A percentile compares a stretch with the other conserved stretches of the same genome.
These are phyloP conservation scores for Dendrocalamus latiflorus DNA, from an alignment of 202 grass and related monocot species.

Conservation along the genomic window DNA sequence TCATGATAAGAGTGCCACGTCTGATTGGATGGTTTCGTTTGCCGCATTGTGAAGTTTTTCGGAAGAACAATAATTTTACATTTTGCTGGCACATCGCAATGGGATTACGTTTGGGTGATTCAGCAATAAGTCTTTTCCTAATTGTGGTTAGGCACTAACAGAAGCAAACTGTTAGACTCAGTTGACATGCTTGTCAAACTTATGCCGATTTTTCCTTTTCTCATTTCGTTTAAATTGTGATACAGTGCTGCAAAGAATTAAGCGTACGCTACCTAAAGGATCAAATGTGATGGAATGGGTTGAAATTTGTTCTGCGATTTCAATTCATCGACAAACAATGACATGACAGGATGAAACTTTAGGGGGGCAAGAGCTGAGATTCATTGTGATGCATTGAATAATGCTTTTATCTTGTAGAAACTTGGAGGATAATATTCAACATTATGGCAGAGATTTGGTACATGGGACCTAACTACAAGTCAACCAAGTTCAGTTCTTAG, in stretches of 20 bases:
- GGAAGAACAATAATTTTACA: background rate
- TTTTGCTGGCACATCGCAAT: too few species aligned
- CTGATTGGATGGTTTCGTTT: background rate
- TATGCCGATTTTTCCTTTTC: too few species aligned
- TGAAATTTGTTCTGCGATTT: background rate
- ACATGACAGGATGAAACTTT: background rate
- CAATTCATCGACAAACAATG: background rate
- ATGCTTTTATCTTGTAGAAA: too few species aligned
- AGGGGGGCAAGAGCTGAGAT: background rate
- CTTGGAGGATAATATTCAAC: background rate
- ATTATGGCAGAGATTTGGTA: background rate
- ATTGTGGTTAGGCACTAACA: background rate
- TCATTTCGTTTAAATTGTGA: too few species aligned
- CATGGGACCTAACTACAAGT: background rate
- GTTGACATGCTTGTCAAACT: background rate
- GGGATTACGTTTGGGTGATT: background rate
- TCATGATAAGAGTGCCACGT: background rate
- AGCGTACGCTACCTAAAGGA: background rate
- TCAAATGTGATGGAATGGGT: background rate
- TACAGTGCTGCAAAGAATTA: too few species aligned
- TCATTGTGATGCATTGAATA: background rate
- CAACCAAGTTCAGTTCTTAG: background rate
- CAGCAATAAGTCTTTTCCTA: background rate
- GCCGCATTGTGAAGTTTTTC: background rate
- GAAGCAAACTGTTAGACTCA: background rate